Evolutionary conservation across 164 flowering plant species (phyloP).

Genomic region (Houttuynia cordata): DNA sequence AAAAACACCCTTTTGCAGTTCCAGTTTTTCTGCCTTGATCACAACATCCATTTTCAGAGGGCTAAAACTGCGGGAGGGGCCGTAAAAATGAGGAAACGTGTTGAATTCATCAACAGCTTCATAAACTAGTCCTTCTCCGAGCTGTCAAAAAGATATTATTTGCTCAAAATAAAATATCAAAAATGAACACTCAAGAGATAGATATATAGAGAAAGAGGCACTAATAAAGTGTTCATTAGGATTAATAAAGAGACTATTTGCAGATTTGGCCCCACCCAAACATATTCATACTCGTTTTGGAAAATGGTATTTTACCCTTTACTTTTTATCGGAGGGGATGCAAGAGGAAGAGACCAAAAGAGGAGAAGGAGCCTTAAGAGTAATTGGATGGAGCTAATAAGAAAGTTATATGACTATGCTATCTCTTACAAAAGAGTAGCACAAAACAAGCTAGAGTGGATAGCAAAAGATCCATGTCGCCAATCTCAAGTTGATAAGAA

Average conservation of each 20-base stretch:
- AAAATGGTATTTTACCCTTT: no score
- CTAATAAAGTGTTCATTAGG: neutral
- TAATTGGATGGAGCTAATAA: no score
- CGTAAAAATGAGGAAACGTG: conserved; percentile 82
- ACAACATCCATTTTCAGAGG: conserved; percentile 67
- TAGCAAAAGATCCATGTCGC: no score
- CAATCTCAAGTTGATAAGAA: no score
- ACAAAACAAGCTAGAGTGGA: no score
- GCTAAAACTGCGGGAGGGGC: conserved; percentile 55
- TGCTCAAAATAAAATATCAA: neutral
- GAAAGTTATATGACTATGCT: no score
- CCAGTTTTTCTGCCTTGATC: conserved; percentile 51
- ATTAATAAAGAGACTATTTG: neutral
- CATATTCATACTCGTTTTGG: neutral
- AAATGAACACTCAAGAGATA: neutral
- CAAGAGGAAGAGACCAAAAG: no score
- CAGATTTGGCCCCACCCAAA: neutral
- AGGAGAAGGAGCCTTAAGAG: no score
- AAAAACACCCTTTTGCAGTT: conserved; percentile 33
- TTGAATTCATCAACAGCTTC: conserved; percentile 56
- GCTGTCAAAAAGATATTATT: conserved; percentile 30
- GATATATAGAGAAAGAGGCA: neutral
- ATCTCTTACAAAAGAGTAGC: no score
- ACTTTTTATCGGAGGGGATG: no score
- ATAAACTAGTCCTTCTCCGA: conserved; percentile 82